Base-by-base conservation (phyloP, 1,284 basidiomycete species). In the Malassezia psittaci region DNA sequence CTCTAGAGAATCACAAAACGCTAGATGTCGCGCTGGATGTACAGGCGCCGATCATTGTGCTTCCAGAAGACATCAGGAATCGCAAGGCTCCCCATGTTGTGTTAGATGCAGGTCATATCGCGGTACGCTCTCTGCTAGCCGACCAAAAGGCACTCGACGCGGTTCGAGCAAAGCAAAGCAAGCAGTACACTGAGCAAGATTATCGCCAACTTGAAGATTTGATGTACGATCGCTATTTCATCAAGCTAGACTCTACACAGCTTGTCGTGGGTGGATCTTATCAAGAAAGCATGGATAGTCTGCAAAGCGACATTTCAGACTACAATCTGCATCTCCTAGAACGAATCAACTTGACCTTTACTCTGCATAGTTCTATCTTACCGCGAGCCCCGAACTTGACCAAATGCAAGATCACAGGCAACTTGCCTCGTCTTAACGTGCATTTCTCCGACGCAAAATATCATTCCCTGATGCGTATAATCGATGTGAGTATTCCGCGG, bases 371-470 rank as follows among this genome's bases (percentile, higher is more conserved):
- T 71, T 96, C 90, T 2, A 99, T 99, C 64, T 84, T 96, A 33
- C 85, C 89, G 0, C 85, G 83, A 54, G 88, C 85, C 5, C 81
- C 87, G 37, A 91, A 83, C 62, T 80, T 98, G 42, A 84, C 91
- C 8, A 82, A 86, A 41, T 87, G 96, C 81, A 98, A 94, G 77
- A 81, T 98, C 51, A 84, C 88, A 1, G 94, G 93, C 10, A 86
- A 86, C 60, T 78, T 99, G 52, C 93, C 94, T 1, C 83, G 83
- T 41, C 79, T 99, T 6, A 85, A 88, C 67, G 81, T 96, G 73
- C 98, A 99, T 76, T 81, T 98, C 60, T 98, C 94, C 6, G 94
- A 98, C 66, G 81, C 81, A 19, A 99, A 98, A 77, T 99, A 99
- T 78, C 89, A 93, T 77, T 83, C 86, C 3, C 77, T 98, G 42